phyloP scores from a whole-genome alignment of 768 basidiomycete genomes.

The Cantharellus cinnabarinus region DNA sequence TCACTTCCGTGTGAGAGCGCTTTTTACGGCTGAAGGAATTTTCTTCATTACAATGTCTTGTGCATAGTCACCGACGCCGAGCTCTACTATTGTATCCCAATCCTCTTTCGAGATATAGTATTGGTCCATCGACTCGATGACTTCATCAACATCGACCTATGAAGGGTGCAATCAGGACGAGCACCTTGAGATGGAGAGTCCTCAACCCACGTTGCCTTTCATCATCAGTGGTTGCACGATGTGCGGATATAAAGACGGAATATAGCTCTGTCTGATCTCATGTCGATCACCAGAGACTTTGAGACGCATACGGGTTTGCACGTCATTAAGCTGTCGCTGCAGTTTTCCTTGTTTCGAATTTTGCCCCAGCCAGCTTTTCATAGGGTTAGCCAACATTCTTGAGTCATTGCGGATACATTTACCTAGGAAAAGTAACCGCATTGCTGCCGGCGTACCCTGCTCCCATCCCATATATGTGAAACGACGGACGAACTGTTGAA shows the following conservation, averaged over 20 bases:
- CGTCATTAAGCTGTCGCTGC: slow-evolving; percentile 57
- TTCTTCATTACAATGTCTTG: slow-evolving; percentile 65
- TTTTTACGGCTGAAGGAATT: slow-evolving; percentile 63
- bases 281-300: slow-evolving; percentile 76
- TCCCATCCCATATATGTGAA: slow-evolving; percentile 53
- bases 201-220: slow-evolving; percentile 42
- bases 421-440: slow-evolving; percentile 69
- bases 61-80: slow-evolving; percentile 66
- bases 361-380: slow-evolving; percentile 78
- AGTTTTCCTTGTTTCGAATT: slow-evolving; percentile 87
- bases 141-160: slow-evolving; percentile 58
- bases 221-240: slow-evolving; percentile 64
- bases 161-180: not conserved
- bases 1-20: slow-evolving; percentile 68
- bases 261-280: slow-evolving; percentile 80
- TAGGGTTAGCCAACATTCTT: not conserved
- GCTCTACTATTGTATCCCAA: slow-evolving; percentile 89
- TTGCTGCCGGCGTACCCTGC: slow-evolving; percentile 41
- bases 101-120: slow-evolving; percentile 88
- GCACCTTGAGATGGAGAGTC: not conserved
- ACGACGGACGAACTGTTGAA: slow-evolving; percentile 79
- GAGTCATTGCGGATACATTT: slow-evolving; percentile 14
- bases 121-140: slow-evolving; percentile 80
- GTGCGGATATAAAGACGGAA: slow-evolving; percentile 70
- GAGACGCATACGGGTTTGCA: slow-evolving; percentile 89